These are phyloP conservation scores for Trichophyton simii DNA, from an alignment of 2,329 filamentous ascomycete genomes.

Conservation along the genomic window DNA sequence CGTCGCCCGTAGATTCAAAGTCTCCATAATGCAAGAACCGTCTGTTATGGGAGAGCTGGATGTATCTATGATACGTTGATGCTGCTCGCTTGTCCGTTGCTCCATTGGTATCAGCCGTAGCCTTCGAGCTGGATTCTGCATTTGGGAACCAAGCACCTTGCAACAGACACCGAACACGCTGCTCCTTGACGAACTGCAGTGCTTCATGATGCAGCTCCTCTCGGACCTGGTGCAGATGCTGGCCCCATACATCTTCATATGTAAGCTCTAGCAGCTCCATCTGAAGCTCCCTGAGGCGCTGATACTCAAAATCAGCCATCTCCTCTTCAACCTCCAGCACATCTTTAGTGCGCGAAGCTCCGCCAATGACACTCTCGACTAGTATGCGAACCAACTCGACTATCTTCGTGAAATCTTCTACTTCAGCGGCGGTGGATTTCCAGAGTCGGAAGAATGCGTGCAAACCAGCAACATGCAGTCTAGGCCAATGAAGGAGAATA, in stretches of 20 bases:
- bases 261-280: conserved; percentile 85
- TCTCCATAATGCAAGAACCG: conserved; percentile 82
- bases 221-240: conserved; percentile 77
- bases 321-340: conserved; percentile 83
- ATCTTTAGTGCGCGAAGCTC: conserved; percentile 68
- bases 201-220: conserved; percentile 86
- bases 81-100: conserved; percentile 27
- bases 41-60: conserved; percentile 79
- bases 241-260: conserved; percentile 90
- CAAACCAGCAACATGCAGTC: conserved; percentile 71
- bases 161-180: conserved; percentile 78
- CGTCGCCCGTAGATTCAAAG: conserved; percentile 53
- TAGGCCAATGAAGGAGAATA: conserved; percentile 81
- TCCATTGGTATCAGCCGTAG: conserved; percentile 30
- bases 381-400: conserved; percentile 82
- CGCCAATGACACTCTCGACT: conserved; percentile 76
- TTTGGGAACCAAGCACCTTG: conserved; percentile 77
- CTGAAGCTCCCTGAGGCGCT: conserved; percentile 67
- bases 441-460: conserved; percentile 84
- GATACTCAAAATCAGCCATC: conserved; percentile 68
- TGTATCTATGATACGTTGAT: conserved; percentile 62
- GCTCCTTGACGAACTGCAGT: conserved; percentile 92
- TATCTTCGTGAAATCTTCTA: conserved; percentile 87
- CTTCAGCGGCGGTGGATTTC: conserved; percentile 75
- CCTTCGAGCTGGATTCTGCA: conserved; percentile 33